These are phyloP conservation scores for Centrapalus pauciflorus DNA, from an alignment of 129 eudicot genomes.

Conservation along the genomic window DNA sequence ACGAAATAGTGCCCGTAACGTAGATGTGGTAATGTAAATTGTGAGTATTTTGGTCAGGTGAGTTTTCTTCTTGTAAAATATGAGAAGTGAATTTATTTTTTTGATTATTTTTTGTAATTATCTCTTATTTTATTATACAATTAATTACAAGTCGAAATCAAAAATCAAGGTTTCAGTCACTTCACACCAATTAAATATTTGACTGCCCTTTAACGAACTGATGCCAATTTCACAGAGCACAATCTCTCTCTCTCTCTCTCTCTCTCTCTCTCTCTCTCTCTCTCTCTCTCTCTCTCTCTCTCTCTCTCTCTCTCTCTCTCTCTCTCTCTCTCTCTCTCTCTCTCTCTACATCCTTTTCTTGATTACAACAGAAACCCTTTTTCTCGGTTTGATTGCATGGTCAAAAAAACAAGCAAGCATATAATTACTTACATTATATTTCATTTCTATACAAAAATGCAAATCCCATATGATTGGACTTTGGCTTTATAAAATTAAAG, in stretches of 20 bases:
- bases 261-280: constrained; percentile 14
- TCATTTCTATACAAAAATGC: constrained; percentile 6
- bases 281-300: constrained; percentile 11
- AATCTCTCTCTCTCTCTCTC: constrained; percentile 6
- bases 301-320: constrained; percentile 11
- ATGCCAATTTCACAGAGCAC: constrained; percentile 13
- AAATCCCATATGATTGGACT: constrained; percentile 21
- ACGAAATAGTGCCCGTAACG: too few species aligned
- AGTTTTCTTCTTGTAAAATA: too few species aligned
- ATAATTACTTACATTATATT: constrained; percentile 25
- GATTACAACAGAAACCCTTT: constrained; percentile 33
- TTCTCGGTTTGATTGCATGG: constrained; percentile 38
- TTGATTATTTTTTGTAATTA: too few species aligned
- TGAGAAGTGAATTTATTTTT: too few species aligned
- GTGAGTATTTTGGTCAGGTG: too few species aligned
- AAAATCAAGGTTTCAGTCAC: constrained; percentile 23
- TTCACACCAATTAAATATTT: background rate
- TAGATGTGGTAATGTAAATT: too few species aligned
- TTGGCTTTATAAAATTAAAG: background rate
- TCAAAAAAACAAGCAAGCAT: constrained; percentile 31
- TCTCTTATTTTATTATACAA: too few species aligned
- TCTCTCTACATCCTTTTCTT: constrained; percentile 17
- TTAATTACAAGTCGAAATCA: background rate
- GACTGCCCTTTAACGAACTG: constrained; percentile 23
- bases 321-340: constrained; percentile 9